phyloP scores from a whole-genome alignment of 2,329 filamentous ascomycete species.

The Microsporum audouinii region DNA sequence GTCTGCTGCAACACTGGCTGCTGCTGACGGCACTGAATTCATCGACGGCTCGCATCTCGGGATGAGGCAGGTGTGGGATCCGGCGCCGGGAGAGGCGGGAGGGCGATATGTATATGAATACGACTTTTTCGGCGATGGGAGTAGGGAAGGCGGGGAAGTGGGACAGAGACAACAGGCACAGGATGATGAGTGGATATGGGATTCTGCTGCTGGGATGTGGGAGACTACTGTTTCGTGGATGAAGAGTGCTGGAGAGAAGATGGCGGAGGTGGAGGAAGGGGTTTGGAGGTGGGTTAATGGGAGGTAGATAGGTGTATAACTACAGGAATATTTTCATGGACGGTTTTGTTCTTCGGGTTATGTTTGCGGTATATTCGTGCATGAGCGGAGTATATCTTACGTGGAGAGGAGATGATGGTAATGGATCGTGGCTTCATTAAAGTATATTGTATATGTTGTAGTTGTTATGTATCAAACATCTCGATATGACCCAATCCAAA shows the following conservation, averaged over 20 bases:
- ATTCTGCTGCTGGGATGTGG: slow-evolving; percentile 24
- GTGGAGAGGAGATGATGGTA: background rate
- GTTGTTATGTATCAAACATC: slow-evolving; percentile 1
- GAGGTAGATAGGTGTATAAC: background rate
- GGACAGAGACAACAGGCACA: slow-evolving; percentile 38
- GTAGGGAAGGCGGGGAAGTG: slow-evolving; percentile 25
- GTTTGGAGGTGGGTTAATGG: slow-evolving; percentile 30
- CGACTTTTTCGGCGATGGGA: background rate
- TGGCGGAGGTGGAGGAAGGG: slow-evolving; percentile 41
- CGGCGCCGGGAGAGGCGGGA: slow-evolving; percentile 11
- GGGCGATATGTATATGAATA: slow-evolving; percentile 13
- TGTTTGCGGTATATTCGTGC: no score
- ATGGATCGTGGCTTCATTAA: background rate
- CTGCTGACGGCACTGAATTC: background rate
- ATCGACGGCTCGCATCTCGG: background rate
- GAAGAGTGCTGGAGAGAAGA: slow-evolving; percentile 18
- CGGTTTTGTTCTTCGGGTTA: no score
- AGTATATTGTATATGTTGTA: background rate
- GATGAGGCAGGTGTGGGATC: slow-evolving; percentile 12
- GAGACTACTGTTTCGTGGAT: slow-evolving; percentile 19
- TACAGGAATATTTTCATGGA: no score
- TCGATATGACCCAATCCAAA: background rate
- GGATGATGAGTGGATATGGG: slow-evolving; percentile 53
- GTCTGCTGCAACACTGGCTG: background rate
- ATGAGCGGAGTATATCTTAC: background rate